Evolutionary conservation across 1,284 basidiomycete species (phyloP).

Genomic region (Malassezia cuniculi): DNA sequence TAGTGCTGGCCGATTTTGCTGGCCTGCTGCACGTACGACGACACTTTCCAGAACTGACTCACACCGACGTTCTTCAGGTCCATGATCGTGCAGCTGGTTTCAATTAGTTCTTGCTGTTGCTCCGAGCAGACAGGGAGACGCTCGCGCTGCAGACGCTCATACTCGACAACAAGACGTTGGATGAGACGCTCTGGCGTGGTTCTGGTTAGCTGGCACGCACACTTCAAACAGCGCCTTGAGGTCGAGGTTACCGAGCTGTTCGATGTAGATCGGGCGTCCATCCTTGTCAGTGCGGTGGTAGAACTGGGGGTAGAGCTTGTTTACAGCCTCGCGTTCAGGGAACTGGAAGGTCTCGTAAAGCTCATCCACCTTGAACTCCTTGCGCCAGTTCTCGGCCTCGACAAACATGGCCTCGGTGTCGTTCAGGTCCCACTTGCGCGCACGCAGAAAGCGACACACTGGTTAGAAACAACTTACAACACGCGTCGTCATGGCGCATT

Average conservation of each 20-base stretch:
- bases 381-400: constrained; percentile 76
- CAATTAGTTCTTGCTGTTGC: constrained; percentile 67
- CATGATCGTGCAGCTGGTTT: constrained; percentile 97
- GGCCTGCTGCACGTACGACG: constrained; percentile 73
- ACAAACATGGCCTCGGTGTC: constrained; percentile 75
- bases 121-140: constrained; percentile 65
- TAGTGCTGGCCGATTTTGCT: constrained; percentile 74
- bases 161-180: constrained; percentile 77
- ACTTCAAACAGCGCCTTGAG: constrained; percentile 54
- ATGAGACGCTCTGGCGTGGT: constrained; percentile 82
- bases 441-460: constrained; percentile 60
- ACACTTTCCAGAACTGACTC: constrained; percentile 70
- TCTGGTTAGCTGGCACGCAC: constrained; percentile 44
- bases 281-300: constrained; percentile 93
- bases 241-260: constrained; percentile 80
- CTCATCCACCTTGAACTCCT: constrained; percentile 74
- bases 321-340: constrained; percentile 66
- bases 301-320: constrained; percentile 88
- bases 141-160: constrained; percentile 67
- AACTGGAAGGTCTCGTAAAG: constrained; percentile 75
- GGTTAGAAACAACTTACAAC: constrained; percentile 15
- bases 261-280: constrained; percentile 88
- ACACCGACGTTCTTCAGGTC: constrained; percentile 74
- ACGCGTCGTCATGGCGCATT: constrained; percentile 41
- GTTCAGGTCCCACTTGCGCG: constrained; percentile 75